Evolutionary conservation across 225 moss, liverwort and hornwort genomes (phyloP), one percentile per base, ranked within the genome.

Genomic region (Thuidium tamariscinum): DNA sequence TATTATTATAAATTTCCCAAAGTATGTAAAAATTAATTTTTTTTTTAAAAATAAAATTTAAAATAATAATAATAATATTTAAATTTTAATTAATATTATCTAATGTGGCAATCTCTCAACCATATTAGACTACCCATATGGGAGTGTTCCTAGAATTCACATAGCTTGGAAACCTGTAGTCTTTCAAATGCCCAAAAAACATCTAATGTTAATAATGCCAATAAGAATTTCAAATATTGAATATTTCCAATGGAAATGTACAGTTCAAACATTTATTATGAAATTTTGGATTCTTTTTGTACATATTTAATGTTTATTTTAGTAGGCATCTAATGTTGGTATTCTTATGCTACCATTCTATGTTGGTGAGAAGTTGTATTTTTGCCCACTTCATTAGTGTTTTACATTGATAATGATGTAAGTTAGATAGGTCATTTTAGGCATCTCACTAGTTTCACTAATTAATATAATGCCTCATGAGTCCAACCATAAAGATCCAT

Each of bases 341-440:
- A 16, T 27, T 9, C 16, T 26, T 44, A 72, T 44, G 6, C 6
- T 72, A 72, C 6, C 6, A 72, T 6, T 46, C 3, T 29, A 72
- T 29, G 1, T 71, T 1, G 44, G 1, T 17, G 1, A 46, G 29
- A 44, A 46, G 10, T 72, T 46, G 17, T 29, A 29, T 44, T 46
- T 71, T 29, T 46, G 29, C 6, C 0, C 3, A 0, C 1, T 17
- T 2, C 0, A 70, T 41, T 42, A 14, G 41, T 0, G 0, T 1
- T 27, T 70, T 42, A 9, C 5, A 70, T 42, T 26, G 4, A 42
- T 42, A 42, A 16, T 41, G 16, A 0, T 1, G 1, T 25, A 26
- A 69, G 5, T 1, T 16, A 29, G 5, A 3, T 5, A 27, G 5
- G 16, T 5, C 5, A 26, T 71, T 27, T 0, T 0, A 16, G 2